phyloP scores from a whole-genome alignment of 192 early-diverging fungal species.

The Coemansia interrupta region DNA sequence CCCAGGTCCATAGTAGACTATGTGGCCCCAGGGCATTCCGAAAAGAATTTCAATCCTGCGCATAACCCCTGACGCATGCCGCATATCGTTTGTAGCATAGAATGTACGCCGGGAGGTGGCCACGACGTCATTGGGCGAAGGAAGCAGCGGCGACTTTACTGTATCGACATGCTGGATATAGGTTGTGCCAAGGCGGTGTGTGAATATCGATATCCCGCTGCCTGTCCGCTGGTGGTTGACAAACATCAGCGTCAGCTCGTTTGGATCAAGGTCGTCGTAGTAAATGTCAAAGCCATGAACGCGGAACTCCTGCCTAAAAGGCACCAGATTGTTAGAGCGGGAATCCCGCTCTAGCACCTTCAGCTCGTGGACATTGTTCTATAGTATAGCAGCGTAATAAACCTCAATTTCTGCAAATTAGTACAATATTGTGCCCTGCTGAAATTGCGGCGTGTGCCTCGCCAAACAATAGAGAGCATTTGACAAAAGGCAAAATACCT shows the following conservation, averaged over 20 bases:
- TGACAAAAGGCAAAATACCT: too few species aligned
- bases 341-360: slow-evolving; percentile 38
- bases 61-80: slow-evolving; percentile 16
- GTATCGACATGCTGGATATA: slow-evolving; percentile 53
- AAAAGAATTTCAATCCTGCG: slow-evolving; percentile 47
- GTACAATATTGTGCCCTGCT: too few species aligned
- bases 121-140: slow-evolving; percentile 59
- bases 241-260: slow-evolving; percentile 54
- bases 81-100: slow-evolving; percentile 60
- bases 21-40: slow-evolving; percentile 48
- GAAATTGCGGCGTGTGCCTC: too few species aligned
- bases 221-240: slow-evolving; percentile 60
- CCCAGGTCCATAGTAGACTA: slow-evolving; percentile 30
- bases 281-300: slow-evolving; percentile 58
- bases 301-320: slow-evolving; percentile 38
- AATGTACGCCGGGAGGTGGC: slow-evolving; percentile 54
- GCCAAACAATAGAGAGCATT: too few species aligned
- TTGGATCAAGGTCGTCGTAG: slow-evolving; percentile 42
- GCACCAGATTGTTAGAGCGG: slow-evolving; percentile 22
- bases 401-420: background rate
- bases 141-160: slow-evolving; percentile 52
- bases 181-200: slow-evolving; percentile 45
- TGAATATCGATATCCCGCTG: slow-evolving; percentile 56
- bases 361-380: slow-evolving; percentile 48
- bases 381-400: slow-evolving; percentile 8